A percentile compares a stretch with the other conserved stretches of the same genome.
phyloP scores from a whole-genome alignment of 345 rosid genomes.

The Brassica napus region Da-Ae NC_063447.1:4945001-4945500 shows the following conservation, averaged over 20 bases:
- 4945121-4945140: background rate
- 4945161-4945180: background rate
- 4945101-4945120: background rate
- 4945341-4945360: background rate
- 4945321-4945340: background rate
- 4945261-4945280: slow-evolving; percentile 8
- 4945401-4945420: no score
- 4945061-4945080: no score
- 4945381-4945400: background rate
- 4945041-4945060: no score
- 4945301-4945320: slow-evolving; percentile 1
- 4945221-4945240: background rate
- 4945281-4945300: background rate
- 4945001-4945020: no score
- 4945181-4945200: background rate
- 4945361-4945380: background rate
- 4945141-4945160: background rate
- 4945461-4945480: no score
- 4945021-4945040: no score
- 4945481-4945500: no score
- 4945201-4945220: background rate
- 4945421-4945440: no score
- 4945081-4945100: background rate
- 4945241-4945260: background rate
- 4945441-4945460: no score